These are phyloP conservation scores for Cicer bijugum DNA, from an alignment of 306 rosid genomes.

Conservation along the genomic window DNA sequence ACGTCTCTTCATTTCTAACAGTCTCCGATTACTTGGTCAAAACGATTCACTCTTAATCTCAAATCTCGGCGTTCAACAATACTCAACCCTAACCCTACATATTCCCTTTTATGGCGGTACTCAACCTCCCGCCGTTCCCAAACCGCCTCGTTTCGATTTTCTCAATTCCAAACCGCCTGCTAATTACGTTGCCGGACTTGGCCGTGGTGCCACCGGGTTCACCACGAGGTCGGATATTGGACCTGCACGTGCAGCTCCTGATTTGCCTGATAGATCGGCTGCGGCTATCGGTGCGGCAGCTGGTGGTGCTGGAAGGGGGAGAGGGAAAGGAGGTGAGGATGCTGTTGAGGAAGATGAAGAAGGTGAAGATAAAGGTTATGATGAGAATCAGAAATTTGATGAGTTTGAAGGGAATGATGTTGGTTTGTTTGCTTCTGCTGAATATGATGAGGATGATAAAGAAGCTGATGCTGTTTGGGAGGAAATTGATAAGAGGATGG, in stretches of 20 bases:
- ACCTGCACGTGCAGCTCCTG: constrained; percentile 86
- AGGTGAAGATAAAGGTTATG: constrained; percentile 81
- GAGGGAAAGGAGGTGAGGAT: constrained; percentile 77
- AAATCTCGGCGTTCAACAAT: constrained; percentile 54
- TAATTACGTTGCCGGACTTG: constrained; percentile 85
- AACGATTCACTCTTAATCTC: constrained; percentile 56
- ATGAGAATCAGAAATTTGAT: constrained; percentile 88
- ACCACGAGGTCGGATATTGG: constrained; percentile 89
- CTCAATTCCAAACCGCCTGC: constrained; percentile 85
- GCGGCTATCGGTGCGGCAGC: constrained; percentile 55
- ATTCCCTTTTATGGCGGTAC: constrained; percentile 53
- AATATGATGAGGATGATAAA: constrained; percentile 89
- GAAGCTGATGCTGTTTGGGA: constrained; percentile 97
- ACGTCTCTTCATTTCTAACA: constrained; percentile 68
- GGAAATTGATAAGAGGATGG: constrained; percentile 85
- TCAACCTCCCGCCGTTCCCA: constrained; percentile 62
- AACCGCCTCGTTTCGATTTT: constrained; percentile 81
- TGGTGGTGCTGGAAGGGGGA: constrained; percentile 56
- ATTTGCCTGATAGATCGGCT: constrained; percentile 75
- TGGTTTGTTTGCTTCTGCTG: constrained; percentile 84
- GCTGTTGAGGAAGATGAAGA: constrained; percentile 71
- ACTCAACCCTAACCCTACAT: constrained; percentile 54
- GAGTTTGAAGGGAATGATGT: constrained; percentile 93
- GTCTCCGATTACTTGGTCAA: constrained; percentile 45
- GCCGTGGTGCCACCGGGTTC: constrained; percentile 95